A percentile compares a stretch with the other conserved stretches of the same genome.
phyloP scores from a whole-genome alignment of 805 yeast species.

The Cyberlindnera saturnus region DNA sequence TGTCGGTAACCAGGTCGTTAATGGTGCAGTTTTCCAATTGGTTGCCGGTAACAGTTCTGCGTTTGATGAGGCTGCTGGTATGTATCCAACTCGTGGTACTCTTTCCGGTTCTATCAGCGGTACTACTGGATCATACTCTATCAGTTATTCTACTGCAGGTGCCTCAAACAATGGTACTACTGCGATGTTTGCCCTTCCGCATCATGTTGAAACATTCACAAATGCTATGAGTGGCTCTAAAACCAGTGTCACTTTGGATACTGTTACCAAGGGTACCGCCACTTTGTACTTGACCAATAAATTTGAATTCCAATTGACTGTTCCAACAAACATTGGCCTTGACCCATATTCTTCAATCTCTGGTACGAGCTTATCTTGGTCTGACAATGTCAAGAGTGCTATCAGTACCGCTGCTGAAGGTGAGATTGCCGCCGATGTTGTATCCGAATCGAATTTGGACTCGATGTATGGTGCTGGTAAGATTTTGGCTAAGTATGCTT shows the following conservation, averaged over 20 bases:
- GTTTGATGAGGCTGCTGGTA: conserved; percentile 61
- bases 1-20: conserved; percentile 36
- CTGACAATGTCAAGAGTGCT: conserved; percentile 22
- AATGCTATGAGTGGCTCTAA: conserved; percentile 22
- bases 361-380: conserved; percentile 22
- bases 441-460: conserved; percentile 49
- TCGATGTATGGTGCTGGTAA: conserved; percentile 93
- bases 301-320: conserved; percentile 35
- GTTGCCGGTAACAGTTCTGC: conserved; percentile 45
- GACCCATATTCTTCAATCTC: conserved; percentile 34
- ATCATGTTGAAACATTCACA: conserved; percentile 44
- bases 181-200: conserved; percentile 63
- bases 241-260: conserved; percentile 35
- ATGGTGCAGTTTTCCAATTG: conserved; percentile 53
- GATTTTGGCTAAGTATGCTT: conserved; percentile 83
- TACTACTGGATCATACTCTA: conserved; percentile 33
- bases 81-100: conserved; percentile 44
- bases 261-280: conserved; percentile 46
- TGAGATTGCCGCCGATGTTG: conserved; percentile 34
- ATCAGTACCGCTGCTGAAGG: conserved; percentile 29
- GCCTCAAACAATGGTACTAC: conserved; percentile 36
- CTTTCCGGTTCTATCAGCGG: conserved; percentile 37
- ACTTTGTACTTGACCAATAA: conserved; percentile 37
- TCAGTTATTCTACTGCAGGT: conserved; percentile 41
- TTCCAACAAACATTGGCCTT: conserved; percentile 41